A percentile compares a stretch with the other conserved stretches of the same genome.
phyloP scores from a whole-genome alignment of 2,329 filamentous ascomycete genomes.

The Colletotrichum coccodes region DNA sequence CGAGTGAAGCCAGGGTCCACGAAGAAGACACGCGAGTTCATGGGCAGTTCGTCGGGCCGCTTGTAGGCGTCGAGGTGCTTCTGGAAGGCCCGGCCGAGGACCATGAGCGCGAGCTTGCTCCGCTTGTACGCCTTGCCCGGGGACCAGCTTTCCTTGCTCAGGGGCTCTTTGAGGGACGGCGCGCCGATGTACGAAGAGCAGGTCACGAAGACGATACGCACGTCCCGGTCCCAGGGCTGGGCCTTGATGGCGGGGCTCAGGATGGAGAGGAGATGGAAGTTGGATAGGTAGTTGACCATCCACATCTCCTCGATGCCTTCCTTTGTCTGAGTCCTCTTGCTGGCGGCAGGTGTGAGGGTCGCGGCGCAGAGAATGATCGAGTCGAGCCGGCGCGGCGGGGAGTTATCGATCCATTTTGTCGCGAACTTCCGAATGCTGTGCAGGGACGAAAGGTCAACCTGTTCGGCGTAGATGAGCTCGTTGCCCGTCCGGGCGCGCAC shows the following conservation, averaged over 20 bases:
- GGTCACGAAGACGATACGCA: conserved; percentile 85
- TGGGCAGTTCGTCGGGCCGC: conserved; percentile 83
- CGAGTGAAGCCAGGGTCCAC: conserved; percentile 88
- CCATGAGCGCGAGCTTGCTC: conserved; percentile 83
- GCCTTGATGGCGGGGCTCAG: conserved; percentile 89
- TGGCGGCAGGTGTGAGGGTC: conserved; percentile 76
- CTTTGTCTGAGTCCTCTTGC: conserved; percentile 67
- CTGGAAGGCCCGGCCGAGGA: conserved; percentile 90
- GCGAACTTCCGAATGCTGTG: conserved; percentile 93
- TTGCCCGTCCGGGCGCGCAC: conserved; percentile 81
- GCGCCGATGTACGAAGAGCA: conserved; percentile 90
- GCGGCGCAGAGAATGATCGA: conserved; percentile 91
- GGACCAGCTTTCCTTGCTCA: conserved; percentile 63
- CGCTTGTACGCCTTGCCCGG: conserved; percentile 69
- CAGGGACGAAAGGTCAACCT: conserved; percentile 89
- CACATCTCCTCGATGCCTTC: conserved; percentile 91
- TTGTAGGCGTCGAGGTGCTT: conserved; percentile 89
- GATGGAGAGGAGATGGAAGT: conserved; percentile 94
- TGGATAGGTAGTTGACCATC: conserved; percentile 95
- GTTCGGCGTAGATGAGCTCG: conserved; percentile 92
- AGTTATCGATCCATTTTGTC: conserved; percentile 97
- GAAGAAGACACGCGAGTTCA: conserved; percentile 84
- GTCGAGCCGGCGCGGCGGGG: conserved; percentile 87
- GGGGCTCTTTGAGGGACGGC: conserved; percentile 68
- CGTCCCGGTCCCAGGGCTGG: conserved; percentile 93